phyloP scores from a whole-genome alignment of 495 filamentous ascomycete genomes.

The Hypoxylon trugodes region DNA sequence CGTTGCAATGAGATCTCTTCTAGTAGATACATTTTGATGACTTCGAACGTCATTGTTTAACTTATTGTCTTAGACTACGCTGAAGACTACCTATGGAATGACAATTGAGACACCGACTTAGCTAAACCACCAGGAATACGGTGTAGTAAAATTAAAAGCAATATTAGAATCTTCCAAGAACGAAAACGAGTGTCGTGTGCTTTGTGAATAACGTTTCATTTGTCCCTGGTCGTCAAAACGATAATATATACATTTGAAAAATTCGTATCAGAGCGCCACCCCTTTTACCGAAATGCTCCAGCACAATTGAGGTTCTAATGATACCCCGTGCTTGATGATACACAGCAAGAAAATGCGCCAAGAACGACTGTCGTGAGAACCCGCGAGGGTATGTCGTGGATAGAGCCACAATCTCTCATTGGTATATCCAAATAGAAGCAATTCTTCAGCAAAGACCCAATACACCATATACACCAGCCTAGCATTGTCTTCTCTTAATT shows the following conservation, averaged over 20 bases:
- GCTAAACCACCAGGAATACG: no score
- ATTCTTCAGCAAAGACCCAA: constrained; percentile 1
- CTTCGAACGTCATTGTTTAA: constrained; percentile 4
- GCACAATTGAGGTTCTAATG: constrained; percentile 9
- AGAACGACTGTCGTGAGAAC: constrained; percentile 28
- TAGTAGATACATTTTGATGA: background rate
- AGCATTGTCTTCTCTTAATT: constrained; percentile 4
- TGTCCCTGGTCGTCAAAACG: constrained; percentile 19
- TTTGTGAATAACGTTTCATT: constrained; percentile 10
- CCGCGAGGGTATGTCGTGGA: constrained; percentile 12
- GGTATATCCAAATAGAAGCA: constrained; percentile 32
- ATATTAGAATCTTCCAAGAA: background rate
- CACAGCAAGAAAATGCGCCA: constrained; percentile 13
- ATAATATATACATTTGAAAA: constrained; percentile 37
- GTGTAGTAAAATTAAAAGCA: no score
- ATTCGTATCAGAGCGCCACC: constrained; percentile 14
- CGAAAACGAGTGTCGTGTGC: background rate
- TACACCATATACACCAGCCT: constrained; percentile 22
- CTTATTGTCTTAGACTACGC: background rate
- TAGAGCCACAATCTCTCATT: constrained; percentile 3
- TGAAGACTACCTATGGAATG: background rate
- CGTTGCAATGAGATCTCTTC: background rate
- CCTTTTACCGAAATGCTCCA: constrained; percentile 7
- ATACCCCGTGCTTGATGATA: constrained; percentile 14
- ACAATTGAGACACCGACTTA: no score